These are phyloP conservation scores for Phytophthora capsici DNA, from an alignment of 352 stramenopile genomes.

Conservation along the genomic window DNA sequence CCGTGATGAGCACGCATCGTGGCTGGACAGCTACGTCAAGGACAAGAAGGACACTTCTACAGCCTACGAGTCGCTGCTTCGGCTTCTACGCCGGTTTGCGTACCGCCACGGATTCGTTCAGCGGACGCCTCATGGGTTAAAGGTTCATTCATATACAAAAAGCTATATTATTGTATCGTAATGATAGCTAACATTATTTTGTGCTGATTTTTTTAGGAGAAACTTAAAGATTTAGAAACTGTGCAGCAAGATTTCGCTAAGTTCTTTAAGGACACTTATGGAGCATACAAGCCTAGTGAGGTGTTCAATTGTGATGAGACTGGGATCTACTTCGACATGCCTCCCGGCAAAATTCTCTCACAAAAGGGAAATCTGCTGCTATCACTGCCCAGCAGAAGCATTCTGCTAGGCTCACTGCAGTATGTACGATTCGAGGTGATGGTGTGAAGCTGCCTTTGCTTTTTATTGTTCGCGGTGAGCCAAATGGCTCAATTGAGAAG, in stretches of 20 bases:
- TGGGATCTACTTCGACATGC: constrained; percentile 1
- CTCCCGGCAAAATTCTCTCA: constrained; percentile 7
- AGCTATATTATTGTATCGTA: too few species aligned
- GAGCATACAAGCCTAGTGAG: not conserved
- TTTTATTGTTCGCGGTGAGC: constrained; percentile 12
- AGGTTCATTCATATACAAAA: constrained; percentile 7
- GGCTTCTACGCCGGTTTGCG: constrained; percentile 4
- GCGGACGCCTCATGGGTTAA: not conserved
- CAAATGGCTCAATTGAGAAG: not conserved
- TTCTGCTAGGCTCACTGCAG: constrained; percentile 1
- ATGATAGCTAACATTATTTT: not conserved
- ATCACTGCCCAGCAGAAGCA: constrained; percentile 13
- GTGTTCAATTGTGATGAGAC: constrained; percentile 10
- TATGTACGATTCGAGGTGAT: constrained; percentile 1
- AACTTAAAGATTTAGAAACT: constrained; percentile 2
- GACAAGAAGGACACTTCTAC: constrained; percentile 7
- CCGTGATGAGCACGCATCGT: constrained; percentile 6
- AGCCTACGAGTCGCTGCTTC: constrained; percentile 5
- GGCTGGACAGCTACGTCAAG: not conserved
- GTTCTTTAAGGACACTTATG: constrained; percentile 6
- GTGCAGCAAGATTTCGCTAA: constrained; percentile 13
- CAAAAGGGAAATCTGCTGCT: constrained; percentile 1
- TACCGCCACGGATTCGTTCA: constrained; percentile 10
- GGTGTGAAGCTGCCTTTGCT: constrained; percentile 5
- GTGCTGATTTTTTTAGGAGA: constrained; percentile 8